Evolutionary conservation across 768 basidiomycete species (phyloP), one percentile per base, ranked within the genome.

Genomic region (Glaciozyma martinii): DNA sequence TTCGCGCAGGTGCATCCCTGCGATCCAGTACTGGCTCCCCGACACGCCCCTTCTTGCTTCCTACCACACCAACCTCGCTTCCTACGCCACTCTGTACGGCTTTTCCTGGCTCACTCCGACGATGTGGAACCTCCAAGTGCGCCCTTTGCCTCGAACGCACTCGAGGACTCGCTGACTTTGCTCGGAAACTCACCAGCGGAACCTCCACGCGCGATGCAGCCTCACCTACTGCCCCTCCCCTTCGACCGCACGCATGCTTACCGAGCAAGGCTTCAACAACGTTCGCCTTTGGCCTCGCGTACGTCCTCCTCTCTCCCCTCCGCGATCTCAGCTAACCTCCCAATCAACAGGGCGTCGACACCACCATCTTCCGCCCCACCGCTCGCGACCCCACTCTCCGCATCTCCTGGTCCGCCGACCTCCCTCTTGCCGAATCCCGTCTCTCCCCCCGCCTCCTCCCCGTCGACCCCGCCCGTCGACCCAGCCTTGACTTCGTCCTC

Each of bases 21-120:
- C 50, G 27, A 43, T 71, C 19, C 65, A 59, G n/a, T 52, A 15
- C 40, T 59, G 25, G 58, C 60, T 71, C 47, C 67, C 67, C 44
- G 55, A 66, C 49, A 59, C 55, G 15, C 68, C 77, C 3, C 74
- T 78, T 6, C 76, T 80, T 16, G 75, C 77, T 6, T 76, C 75
- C 53, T 80, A 80, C 66, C 79, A 80, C 66, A 80, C 74, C 32
- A 76, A 76, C 46, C 70, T 76, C n/a, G 73, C 75, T n/a, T 65
- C 76, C 75, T 80, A 80, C 64, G 78, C 79, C 0, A 76, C 76
- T 0, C 71, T 79, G 0, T 80, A 79, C 54, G 79, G 79, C 13
- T 68, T 78, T 55, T 67, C 74, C 0, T 78, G 76, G 76, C 71
- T 79, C 12, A 77, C 77, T 32, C 76, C 76, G 0, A 73, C 76